phyloP scores from a whole-genome alignment of 1,284 basidiomycete genomes.

The Leccinum pachyderme region DNA sequence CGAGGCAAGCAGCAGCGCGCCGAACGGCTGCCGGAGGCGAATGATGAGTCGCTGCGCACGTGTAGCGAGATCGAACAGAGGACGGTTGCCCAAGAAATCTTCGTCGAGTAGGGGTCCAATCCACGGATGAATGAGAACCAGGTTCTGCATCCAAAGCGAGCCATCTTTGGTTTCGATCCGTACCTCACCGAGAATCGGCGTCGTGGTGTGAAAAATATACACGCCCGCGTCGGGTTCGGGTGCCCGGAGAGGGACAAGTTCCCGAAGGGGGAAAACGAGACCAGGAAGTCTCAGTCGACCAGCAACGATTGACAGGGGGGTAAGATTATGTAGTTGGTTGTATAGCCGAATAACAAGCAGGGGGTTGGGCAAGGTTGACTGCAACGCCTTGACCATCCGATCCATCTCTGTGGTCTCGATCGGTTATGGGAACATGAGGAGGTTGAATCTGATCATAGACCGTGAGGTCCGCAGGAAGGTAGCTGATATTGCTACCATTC shows the following conservation, averaged over 20 bases:
- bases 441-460: background rate
- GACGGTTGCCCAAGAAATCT: background rate
- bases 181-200: background rate
- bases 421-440: background rate
- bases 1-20: background rate
- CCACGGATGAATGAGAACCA: background rate
- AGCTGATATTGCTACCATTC: background rate
- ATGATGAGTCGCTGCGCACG: background rate
- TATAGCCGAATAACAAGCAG: background rate
- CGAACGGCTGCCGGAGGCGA: background rate
- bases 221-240: background rate
- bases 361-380: background rate
- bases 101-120: background rate
- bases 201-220: background rate
- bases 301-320: background rate
- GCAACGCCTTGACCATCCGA: background rate
- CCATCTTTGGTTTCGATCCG: background rate
- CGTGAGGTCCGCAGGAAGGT: too few relatives aligned
- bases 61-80: background rate
- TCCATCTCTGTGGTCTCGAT: background rate
- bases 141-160: background rate
- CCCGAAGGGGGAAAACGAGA: background rate
- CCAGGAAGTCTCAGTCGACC: background rate
- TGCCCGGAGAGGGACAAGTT: background rate
- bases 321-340: background rate